phyloP scores from a whole-genome alignment of 805 yeast genomes.

The Barnettozyma botsteinii region DNA sequence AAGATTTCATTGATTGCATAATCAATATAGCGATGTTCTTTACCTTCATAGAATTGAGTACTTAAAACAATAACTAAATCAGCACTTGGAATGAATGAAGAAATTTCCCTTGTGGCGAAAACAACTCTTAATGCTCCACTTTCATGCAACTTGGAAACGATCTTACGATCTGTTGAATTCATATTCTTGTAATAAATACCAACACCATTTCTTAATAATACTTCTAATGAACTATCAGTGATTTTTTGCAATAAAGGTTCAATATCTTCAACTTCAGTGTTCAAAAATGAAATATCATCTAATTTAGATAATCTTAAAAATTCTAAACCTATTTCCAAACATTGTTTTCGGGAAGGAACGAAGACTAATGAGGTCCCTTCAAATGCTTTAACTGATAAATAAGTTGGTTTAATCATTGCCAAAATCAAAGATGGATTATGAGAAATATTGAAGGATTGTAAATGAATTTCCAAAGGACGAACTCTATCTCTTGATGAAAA shows the following conservation, averaged over 20 bases:
- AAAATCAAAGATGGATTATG: constrained; percentile 48
- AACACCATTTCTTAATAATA: constrained; percentile 50
- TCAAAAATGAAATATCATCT: constrained; percentile 36
- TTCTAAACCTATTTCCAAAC: constrained; percentile 46
- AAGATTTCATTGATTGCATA: constrained; percentile 59
- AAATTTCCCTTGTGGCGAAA: constrained; percentile 57
- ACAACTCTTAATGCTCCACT: constrained; percentile 49
- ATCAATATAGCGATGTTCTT: constrained; percentile 63
- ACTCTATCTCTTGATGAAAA: constrained; percentile 60
- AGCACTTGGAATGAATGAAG: constrained; percentile 45
- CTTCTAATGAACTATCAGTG: constrained; percentile 39
- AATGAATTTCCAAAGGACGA: constrained; percentile 49
- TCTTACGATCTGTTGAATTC: constrained; percentile 45
- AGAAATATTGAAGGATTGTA: constrained; percentile 42
- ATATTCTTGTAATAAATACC: constrained; percentile 59
- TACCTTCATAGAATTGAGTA: constrained; percentile 66
- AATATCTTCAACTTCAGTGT: constrained; percentile 33
- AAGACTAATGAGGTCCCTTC: constrained; percentile 43
- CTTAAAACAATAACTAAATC: constrained; percentile 58
- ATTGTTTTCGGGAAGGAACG: constrained; percentile 49
- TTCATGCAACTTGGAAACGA: constrained; percentile 47
- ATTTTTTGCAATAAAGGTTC: constrained; percentile 39
- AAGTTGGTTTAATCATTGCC: constrained; percentile 46
- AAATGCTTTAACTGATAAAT: constrained; percentile 33
- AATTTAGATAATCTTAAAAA: constrained; percentile 33